Evolutionary conservation across 805 yeast species (phyloP), one percentile per base, ranked within the genome.

Genomic region (Candida hungchunana): DNA sequence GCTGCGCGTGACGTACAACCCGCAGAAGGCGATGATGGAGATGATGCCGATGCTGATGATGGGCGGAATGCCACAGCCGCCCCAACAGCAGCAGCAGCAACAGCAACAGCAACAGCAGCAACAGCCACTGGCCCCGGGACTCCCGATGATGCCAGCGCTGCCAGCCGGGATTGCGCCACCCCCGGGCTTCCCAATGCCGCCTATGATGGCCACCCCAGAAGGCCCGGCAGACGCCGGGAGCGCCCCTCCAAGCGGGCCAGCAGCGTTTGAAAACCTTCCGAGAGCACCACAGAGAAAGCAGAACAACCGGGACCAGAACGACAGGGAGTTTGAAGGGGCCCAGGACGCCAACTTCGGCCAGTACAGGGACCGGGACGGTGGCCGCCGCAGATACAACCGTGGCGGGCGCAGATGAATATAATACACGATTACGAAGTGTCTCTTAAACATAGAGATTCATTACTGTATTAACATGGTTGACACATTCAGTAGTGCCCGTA

Each of bases 1-100:
- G 47, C 53, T 82, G 32, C 72, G 93, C 37, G 79, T 80, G 6
- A 89, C 83, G 42, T 89, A 78, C 62, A 83, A 85, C 42, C 93
- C 95, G 3, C 84, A 81, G 38, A 87, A 83, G 52, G 66, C 86
- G 15, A 74, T 86, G 71, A 77, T 77, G 55, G 77, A 75, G 48
- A 63, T 75, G 56, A 71, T 71, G 71, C 65, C 66, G n/a, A n/a
- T n/a, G 14, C 51, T 48, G 48, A 59, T 62, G 16, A 47, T 60
- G 52, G 56, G 57, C 7, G 43, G 42, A 27, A 43, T 55, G 40
- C 60, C 58, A 11, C 44, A 33, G n/a, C 25, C 32, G 11, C 15
- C n/a, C 11, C 28, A 12, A 21, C 12, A 21, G 24, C 11, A 12
- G 12, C 24, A 21, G 24, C 9, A 12, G 12, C 24, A 9, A 21